Base-by-base conservation (phyloP, 106 monocot genomes). In the Acorus calamus region DNA sequence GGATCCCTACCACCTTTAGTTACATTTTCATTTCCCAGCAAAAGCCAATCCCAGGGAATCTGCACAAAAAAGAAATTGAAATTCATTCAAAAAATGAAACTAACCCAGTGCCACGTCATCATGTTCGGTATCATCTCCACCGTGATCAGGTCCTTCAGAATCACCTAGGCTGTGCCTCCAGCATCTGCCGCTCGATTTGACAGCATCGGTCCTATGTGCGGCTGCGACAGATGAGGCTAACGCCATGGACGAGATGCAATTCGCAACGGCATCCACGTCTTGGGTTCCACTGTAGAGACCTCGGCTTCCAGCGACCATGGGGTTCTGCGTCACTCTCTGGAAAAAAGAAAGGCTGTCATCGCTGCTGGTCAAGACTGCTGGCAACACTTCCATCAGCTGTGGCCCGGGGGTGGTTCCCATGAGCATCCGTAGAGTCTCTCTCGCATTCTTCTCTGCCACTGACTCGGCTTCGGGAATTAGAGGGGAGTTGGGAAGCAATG, bases 391-490 rank as follows among this genome's bases (percentile, higher is more conserved):
- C 61, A 77, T 59, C 43, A 84, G 12, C 54, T 65, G 81, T 10
- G 79, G 67, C 53, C 64, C 67, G 50, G 92, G 87, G n/a, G 84
- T 44, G 4, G 84, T 82, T 11, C 79, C 87, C 76, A 98, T 75
- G 12, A 98, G 92, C 83, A 92, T 71, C 67, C 78, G 66, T 1
- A 91, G 72, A 4, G 96, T 98, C 66, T 98, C 96, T 67, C 96
- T 83, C 11, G 96, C 96, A 59, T 61, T 85, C 76, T 88, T 98
- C 66, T 98, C 96, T 4, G 65, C 79, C 14, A 74, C 8, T 0
- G 96, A 98, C 65, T 91, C 92, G 0, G 74, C 14, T 8, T 80
- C 53, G 1, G 81, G 79, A 8, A 83, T 74, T 4, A 94, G 77
- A 66, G 81, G 87, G 13, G 65, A 14, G 11, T 48, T 72, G 48